Base-by-base conservation (phyloP, 1,139 yeast genomes). In the Yamadazyma sp. region DNA sequence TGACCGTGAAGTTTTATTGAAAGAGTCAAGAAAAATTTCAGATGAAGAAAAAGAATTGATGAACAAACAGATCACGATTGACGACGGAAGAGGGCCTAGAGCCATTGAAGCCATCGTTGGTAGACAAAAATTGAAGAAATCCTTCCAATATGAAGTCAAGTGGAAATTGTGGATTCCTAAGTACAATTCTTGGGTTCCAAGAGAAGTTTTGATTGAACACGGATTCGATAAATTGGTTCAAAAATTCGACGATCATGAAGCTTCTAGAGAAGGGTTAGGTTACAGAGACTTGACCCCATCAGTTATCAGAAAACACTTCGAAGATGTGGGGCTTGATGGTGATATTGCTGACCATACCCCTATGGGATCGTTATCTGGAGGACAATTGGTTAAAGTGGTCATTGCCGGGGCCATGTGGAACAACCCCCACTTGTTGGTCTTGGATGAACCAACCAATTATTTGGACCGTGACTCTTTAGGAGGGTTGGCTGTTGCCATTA, bases 341-440 rank as follows among this genome's bases (percentile, higher is more conserved):
- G 98, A 92, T 58, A 91, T 92, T 68, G 98, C 98, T 29, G 96
- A 92, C 63, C 98, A 92, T 64, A 92, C 97, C 17, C 96, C 96
- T 38, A 74, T 92, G 79, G 98, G 98, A 16, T 88, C 96, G 9
- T 75, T 92, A 48, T 89, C 97, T 31, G 98, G 98, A 60, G 98
- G 98, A 53, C 98, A 92, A 73, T 77, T 91, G 61, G 98, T 92
- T 48, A 92, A 92, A 69, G 98, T 92, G 48, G 98, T 92, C 47
- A 91, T 92, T 73, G 98, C 98, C 14, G 98, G 98, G 66, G 98
- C 98, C 50, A 92, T 92, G 95, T 92, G 98, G 98, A 91, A 92
- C 69, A 92, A 92, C 61, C 98, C 98, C n/a, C 98, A 92, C 67
- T 78, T 92, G 67, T 79, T 92, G 49, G 98, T 92, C 31, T 77